A percentile compares a stretch with the other conserved stretches of the same genome.
Conservation (phyloP, 495 filamentous ascomycete species). For the Cladorrhinum samala region DNA sequence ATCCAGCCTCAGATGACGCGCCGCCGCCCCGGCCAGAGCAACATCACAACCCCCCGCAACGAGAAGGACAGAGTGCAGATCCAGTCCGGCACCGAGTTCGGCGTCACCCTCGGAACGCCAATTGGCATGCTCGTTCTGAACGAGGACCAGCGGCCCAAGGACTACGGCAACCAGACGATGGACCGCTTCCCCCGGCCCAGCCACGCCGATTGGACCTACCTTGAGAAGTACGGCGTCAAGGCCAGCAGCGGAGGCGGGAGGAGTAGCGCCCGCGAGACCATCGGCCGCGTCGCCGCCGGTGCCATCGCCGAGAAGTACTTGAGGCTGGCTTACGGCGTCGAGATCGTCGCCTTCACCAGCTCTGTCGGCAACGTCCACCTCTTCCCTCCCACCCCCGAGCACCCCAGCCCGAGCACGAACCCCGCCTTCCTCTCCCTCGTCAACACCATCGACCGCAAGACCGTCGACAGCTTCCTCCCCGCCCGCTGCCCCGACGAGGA, state of each 20-base stretch:
- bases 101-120: slow-evolving; percentile 85
- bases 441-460: slow-evolving; percentile 64
- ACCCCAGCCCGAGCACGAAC: slow-evolving; percentile 71
- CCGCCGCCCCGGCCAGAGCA: slow-evolving; percentile 82
- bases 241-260: slow-evolving; percentile 88
- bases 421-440: slow-evolving; percentile 75
- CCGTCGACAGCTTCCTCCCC: slow-evolving; percentile 76
- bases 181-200: slow-evolving; percentile 84
- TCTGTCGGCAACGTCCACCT: slow-evolving; percentile 79
- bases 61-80: slow-evolving; percentile 91
- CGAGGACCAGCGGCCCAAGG: slow-evolving; percentile 88
- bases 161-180: slow-evolving; percentile 90
- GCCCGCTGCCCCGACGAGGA: slow-evolving; percentile 76
- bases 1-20: slow-evolving; percentile 95
- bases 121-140: slow-evolving; percentile 85
- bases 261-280: slow-evolving; percentile 90
- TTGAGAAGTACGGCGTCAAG: slow-evolving; percentile 96
- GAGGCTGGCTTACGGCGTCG: slow-evolving; percentile 67
- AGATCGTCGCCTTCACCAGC: slow-evolving; percentile 87
- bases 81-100: slow-evolving; percentile 90
- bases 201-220: slow-evolving; percentile 95
- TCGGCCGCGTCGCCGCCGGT: slow-evolving; percentile 88
- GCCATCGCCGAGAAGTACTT: slow-evolving; percentile 95
- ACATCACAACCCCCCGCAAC: slow-evolving; percentile 84
- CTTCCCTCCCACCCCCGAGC: slow-evolving; percentile 70